Conservation (phyloP, 768 basidiomycete species). For the Hirschioporus abietinus region DNA sequence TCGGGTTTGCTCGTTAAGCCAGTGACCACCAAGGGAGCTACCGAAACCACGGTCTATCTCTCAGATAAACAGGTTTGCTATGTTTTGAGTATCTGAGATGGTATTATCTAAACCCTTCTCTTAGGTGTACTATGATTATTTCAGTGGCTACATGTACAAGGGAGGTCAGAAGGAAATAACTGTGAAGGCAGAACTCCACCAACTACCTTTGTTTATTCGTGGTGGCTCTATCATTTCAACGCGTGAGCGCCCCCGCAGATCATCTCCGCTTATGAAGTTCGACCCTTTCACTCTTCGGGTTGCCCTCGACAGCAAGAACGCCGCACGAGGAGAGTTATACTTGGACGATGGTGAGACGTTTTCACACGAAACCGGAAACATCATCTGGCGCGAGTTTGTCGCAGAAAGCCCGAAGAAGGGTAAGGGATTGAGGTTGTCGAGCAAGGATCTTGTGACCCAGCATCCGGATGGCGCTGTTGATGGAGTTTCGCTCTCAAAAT, state of each 20-base stretch:
- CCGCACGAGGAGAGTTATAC: slow-evolving; percentile 82
- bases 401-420: slow-evolving; percentile 42
- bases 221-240: slow-evolving; percentile 89
- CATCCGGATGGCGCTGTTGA: slow-evolving; percentile 45
- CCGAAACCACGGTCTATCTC: slow-evolving; percentile 72
- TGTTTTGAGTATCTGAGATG: background rate
- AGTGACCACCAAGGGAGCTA: slow-evolving; percentile 68
- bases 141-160: slow-evolving; percentile 62
- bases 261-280: slow-evolving; percentile 80
- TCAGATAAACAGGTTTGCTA: slow-evolving; percentile 70
- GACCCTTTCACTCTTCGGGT: slow-evolving; percentile 93
- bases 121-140: slow-evolving; percentile 94
- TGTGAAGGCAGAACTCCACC: slow-evolving; percentile 72
- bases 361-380: slow-evolving; percentile 66
- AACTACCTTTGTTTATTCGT: slow-evolving; percentile 80
- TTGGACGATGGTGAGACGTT: slow-evolving; percentile 92
- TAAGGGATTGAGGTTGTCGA: slow-evolving; percentile 42
- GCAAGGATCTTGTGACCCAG: slow-evolving; percentile 45
- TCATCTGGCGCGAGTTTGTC: slow-evolving; percentile 76
- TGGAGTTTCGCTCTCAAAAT: slow-evolving; percentile 42
- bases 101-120: background rate
- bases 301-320: slow-evolving; percentile 55
- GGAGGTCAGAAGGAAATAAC: slow-evolving; percentile 67
- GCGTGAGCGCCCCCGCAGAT: slow-evolving; percentile 79
- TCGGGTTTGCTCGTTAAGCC: slow-evolving; percentile 92